Evolutionary conservation across 257 asterid species (phyloP).

Genomic region (Thymus quinquecostatus): DNA sequence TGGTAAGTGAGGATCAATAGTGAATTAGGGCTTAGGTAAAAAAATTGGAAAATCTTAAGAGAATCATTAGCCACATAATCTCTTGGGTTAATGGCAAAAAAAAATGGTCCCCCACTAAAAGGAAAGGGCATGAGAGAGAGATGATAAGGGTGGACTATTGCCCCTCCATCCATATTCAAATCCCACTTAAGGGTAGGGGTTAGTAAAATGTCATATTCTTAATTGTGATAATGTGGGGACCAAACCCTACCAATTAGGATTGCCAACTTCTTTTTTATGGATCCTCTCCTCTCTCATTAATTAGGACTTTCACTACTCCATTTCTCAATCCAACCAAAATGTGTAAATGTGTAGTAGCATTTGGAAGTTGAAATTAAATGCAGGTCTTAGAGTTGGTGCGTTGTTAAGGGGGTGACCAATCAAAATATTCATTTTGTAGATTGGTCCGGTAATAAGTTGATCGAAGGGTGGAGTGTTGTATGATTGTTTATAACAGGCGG

Average conservation of each 20-base stretch:
- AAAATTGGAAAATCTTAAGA: conserved; percentile 30
- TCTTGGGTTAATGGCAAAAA: conserved; percentile 40
- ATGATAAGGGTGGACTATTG: conserved; percentile 14
- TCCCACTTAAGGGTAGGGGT: conserved; percentile 31
- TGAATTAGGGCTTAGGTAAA: conserved; percentile 13
- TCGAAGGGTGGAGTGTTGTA: too few relatives aligned
- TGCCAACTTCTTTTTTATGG: conserved; percentile 17
- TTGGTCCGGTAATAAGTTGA: too few relatives aligned
- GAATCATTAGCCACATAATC: conserved; percentile 47
- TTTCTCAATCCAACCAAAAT: not conserved
- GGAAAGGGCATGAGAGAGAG: conserved; percentile 21
- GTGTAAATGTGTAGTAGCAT: too few relatives aligned
- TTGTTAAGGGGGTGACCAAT: too few relatives aligned
- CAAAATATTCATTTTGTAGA: too few relatives aligned
- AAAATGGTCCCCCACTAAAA: conserved; percentile 40
- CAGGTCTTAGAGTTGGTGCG: too few relatives aligned
- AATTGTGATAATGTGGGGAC: conserved; percentile 48
- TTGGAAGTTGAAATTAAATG: too few relatives aligned
- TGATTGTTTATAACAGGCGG: too few relatives aligned
- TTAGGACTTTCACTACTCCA: not conserved
- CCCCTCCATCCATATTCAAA: conserved; percentile 18
- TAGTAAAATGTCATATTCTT: conserved; percentile 45
- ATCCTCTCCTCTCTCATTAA: conserved; percentile 12
- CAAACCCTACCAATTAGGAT: conserved; percentile 28
- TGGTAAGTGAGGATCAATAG: conserved; percentile 10